phyloP scores from a whole-genome alignment of 768 basidiomycete genomes.

The Boletus rubropictus region DNA sequence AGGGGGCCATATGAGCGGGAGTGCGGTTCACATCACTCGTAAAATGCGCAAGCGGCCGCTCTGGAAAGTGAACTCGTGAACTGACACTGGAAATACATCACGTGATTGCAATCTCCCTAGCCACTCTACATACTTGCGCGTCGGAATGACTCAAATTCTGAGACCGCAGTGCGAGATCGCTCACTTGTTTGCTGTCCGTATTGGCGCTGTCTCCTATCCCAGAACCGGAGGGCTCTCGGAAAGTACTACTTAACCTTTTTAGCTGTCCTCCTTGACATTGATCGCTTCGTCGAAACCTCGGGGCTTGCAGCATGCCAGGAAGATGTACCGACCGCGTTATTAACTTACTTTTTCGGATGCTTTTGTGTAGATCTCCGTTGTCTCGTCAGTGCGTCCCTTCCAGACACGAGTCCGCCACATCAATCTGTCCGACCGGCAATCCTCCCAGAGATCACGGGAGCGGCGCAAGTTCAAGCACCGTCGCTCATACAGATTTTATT shows the following conservation, averaged over 20 bases:
- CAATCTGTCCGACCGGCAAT: constrained; percentile 43
- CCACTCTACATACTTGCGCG: constrained; percentile 21
- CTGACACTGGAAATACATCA: constrained; percentile 28
- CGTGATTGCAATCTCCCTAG: constrained; percentile 21
- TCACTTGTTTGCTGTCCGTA: background rate
- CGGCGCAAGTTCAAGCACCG: constrained; percentile 20
- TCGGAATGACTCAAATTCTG: constrained; percentile 10
- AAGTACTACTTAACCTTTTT: constrained; percentile 30
- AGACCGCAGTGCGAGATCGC: background rate
- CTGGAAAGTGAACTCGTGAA: constrained; percentile 75
- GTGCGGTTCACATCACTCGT: constrained; percentile 81
- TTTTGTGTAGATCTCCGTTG: constrained; percentile 16
- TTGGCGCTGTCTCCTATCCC: constrained; percentile 3
- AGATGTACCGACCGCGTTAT: constrained; percentile 3
- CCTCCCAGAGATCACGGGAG: constrained; percentile 47
- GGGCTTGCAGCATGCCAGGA: constrained; percentile 8
- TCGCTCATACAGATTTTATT: constrained; percentile 7
- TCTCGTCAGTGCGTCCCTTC: constrained; percentile 11
- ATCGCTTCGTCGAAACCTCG: constrained; percentile 16
- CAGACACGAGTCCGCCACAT: constrained; percentile 47
- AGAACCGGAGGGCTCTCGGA: constrained; percentile 11
- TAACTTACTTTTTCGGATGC: constrained; percentile 9
- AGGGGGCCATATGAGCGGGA: constrained; percentile 58
- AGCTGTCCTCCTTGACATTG: constrained; percentile 18
- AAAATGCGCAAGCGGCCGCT: constrained; percentile 81